Evolutionary conservation across 495 filamentous ascomycete species (phyloP).

Genomic region (Aspergillus campestris): DNA sequence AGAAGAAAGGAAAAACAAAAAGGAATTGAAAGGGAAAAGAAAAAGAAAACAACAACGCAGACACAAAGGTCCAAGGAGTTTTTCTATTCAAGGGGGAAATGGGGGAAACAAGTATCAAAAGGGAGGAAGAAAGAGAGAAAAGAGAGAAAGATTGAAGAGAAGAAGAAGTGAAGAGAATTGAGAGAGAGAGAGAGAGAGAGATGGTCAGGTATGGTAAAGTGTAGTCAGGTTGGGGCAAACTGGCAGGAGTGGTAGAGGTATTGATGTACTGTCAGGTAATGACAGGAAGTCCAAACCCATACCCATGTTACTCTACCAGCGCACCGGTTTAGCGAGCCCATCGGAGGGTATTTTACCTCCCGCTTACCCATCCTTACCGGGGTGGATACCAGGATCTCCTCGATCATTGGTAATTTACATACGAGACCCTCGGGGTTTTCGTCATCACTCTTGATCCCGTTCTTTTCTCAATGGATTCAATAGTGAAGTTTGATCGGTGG

Average conservation of each 20-base stretch:
- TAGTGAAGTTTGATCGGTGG: no score
- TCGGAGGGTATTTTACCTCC: no score
- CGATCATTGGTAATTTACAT: no score
- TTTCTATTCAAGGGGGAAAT: no score
- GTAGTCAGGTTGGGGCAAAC: background rate
- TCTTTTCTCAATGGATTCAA: no score
- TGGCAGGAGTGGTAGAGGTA: slow-evolving; percentile 7
- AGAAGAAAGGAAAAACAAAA: slow-evolving; percentile 12
- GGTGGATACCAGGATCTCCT: no score
- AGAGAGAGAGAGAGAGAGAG: slow-evolving; percentile 2
- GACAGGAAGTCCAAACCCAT: slow-evolving; percentile 4
- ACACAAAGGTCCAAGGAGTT: slow-evolving; percentile 11
- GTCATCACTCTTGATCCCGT: no score
- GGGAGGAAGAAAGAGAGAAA: slow-evolving; percentile 1
- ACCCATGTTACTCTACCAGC: no score
- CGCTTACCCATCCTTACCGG: no score
- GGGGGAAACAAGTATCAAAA: background rate
- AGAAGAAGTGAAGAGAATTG: slow-evolving; percentile 1
- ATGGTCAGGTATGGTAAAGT: slow-evolving; percentile 1
- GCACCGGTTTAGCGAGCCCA: no score
- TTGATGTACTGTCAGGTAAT: slow-evolving; percentile 5
- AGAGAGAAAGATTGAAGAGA: background rate
- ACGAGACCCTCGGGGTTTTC: no score
- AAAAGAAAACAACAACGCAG: slow-evolving; percentile 4
- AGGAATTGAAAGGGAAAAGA: slow-evolving; percentile 20